Percentiles rank a stretch among this genome's conserved stretches.
phyloP scores from a whole-genome alignment of 2,329 filamentous ascomycete genomes.

The Colletotrichum aenigma region DNA sequence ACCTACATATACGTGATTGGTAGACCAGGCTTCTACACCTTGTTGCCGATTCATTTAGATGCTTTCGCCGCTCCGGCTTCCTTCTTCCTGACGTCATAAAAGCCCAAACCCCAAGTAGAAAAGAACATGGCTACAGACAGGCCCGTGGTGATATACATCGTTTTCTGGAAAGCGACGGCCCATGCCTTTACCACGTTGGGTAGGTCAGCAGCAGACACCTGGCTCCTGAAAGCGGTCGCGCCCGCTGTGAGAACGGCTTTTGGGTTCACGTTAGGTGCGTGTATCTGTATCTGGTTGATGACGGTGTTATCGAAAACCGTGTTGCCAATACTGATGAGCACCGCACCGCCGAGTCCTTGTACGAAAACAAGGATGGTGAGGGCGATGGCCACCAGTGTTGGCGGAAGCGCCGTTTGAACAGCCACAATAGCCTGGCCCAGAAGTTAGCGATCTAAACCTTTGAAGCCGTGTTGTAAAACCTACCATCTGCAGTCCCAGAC shows the following conservation, averaged over 20 bases:
- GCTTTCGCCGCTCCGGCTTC: background rate
- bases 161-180: constrained; percentile 32
- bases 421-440: constrained; percentile 25
- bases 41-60: background rate
- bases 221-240: constrained; percentile 38
- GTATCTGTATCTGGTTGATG: background rate
- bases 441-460: background rate
- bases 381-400: constrained; percentile 27
- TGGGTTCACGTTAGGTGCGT: constrained; percentile 34
- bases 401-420: constrained; percentile 28
- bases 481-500: constrained; percentile 46
- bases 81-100: constrained; percentile 46
- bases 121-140: constrained; percentile 35
- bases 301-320: background rate
- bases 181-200: constrained; percentile 43
- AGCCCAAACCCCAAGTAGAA: constrained; percentile 47
- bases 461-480: background rate
- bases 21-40: background rate
- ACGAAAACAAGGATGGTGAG: constrained; percentile 34
- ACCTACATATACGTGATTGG: background rate
- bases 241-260: constrained; percentile 43
- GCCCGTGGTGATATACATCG: constrained; percentile 33
- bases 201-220: constrained; percentile 34
- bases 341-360: constrained; percentile 50
- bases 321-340: constrained; percentile 45